Percentiles rank a stretch among this genome's conserved stretches.
phyloP scores from a whole-genome alignment of 768 basidiomycete species.

The Lepiota brunneoincarnata region DNA sequence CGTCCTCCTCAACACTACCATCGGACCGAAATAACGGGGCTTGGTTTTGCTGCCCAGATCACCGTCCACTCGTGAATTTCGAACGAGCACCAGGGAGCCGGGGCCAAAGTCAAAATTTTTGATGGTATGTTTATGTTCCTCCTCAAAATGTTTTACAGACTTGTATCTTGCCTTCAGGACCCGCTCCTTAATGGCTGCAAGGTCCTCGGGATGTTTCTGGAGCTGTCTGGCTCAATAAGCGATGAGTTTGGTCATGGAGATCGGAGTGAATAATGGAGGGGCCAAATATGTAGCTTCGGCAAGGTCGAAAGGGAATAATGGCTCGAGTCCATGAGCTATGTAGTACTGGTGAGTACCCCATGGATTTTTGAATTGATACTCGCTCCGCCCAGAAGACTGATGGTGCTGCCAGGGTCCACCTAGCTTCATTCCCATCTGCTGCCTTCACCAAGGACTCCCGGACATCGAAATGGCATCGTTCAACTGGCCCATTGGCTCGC shows the following conservation, averaged over 20 bases:
- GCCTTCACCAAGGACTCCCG: slow-evolving; percentile 28
- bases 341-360: slow-evolving; percentile 34
- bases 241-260: slow-evolving; percentile 19
- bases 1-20: slow-evolving; percentile 26
- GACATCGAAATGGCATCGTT: slow-evolving; percentile 26
- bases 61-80: slow-evolving; percentile 30
- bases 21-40: slow-evolving; percentile 35
- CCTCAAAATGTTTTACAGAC: slow-evolving; percentile 24
- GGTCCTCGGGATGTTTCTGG: slow-evolving; percentile 19
- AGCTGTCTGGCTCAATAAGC: slow-evolving; percentile 21
- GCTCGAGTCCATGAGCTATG: slow-evolving; percentile 29
- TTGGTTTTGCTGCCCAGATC: slow-evolving; percentile 26
- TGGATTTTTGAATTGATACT: slow-evolving; percentile 24
- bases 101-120: slow-evolving; percentile 20
- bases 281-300: slow-evolving; percentile 18
- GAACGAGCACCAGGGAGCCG: slow-evolving; percentile 30
- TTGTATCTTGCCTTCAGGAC: slow-evolving; percentile 16
- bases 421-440: slow-evolving; percentile 22
- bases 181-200: slow-evolving; percentile 2
- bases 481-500: slow-evolving; percentile 32
- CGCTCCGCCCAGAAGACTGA: slow-evolving; percentile 31
- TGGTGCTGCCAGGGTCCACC: slow-evolving; percentile 27
- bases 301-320: slow-evolving; percentile 29
- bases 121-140: slow-evolving; percentile 16
- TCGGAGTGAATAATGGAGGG: slow-evolving; percentile 3